Conservation (phyloP, 345 rosid species). For the Raphanus sativus region DNA sequence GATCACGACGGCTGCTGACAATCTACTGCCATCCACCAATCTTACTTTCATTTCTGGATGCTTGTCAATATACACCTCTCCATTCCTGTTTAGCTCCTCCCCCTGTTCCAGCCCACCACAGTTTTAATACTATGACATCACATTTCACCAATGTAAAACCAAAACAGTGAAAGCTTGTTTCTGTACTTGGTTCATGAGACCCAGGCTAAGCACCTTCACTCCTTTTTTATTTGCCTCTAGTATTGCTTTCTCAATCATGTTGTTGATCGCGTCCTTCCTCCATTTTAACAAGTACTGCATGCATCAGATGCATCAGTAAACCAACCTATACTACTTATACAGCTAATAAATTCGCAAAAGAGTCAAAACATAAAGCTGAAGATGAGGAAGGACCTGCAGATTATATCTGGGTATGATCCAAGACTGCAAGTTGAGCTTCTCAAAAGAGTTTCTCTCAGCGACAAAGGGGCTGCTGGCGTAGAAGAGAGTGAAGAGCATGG, state of each 20-base stretch:
- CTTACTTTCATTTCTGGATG: conserved; percentile 20
- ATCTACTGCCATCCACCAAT: conserved; percentile 62
- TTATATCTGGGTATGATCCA: conserved; percentile 74
- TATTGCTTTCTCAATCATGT: conserved; percentile 46
- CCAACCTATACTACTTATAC: background rate
- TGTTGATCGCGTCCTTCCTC: conserved; percentile 43
- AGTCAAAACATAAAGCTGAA: background rate
- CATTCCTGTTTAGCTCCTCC: conserved; percentile 51
- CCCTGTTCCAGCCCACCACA: conserved; percentile 38
- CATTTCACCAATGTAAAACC: background rate
- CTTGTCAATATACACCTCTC: conserved; percentile 48
- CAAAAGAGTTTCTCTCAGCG: conserved; percentile 52
- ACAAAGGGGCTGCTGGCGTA: conserved; percentile 51
- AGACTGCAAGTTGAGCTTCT: conserved; percentile 54
- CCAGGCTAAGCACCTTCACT: conserved; percentile 45
- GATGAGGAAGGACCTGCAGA: conserved; percentile 44
- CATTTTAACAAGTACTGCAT: conserved; percentile 41
- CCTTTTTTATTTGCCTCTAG: conserved; percentile 45
- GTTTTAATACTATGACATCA: conserved; percentile 2
- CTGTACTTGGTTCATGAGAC: conserved; percentile 47
- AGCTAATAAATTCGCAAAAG: background rate
- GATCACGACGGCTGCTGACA: conserved; percentile 51
- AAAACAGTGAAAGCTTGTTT: background rate
- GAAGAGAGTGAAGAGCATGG: conserved; percentile 48
- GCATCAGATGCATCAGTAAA: conserved; percentile 1